These are phyloP conservation scores for Hirschfeldia incana DNA, from an alignment of 345 rosid species.

Conservation along the genomic window DNA sequence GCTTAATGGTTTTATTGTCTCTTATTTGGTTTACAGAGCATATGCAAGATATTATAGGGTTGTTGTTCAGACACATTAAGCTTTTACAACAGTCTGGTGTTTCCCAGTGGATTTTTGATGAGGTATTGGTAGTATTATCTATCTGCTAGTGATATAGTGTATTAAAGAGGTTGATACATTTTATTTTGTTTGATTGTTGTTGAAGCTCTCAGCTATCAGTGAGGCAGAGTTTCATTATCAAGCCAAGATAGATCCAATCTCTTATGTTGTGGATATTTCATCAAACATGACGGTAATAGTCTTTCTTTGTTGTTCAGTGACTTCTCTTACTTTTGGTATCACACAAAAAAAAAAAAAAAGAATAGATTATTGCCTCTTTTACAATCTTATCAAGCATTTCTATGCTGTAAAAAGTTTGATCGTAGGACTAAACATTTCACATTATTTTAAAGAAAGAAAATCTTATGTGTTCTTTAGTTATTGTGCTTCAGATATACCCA, in stretches of 20 bases:
- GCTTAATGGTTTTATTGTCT: not conserved
- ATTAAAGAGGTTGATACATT: constrained; percentile 32
- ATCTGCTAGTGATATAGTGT: constrained; percentile 6
- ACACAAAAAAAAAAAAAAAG: no score
- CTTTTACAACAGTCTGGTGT: constrained; percentile 74
- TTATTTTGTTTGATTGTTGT: constrained; percentile 27
- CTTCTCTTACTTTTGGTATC: not conserved
- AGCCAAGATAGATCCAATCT: constrained; percentile 65
- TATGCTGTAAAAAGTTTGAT: not conserved
- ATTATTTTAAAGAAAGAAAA: not conserved
- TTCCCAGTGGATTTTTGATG: constrained; percentile 88
- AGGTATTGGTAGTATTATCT: constrained; percentile 51
- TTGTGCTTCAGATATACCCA: constrained; percentile 60
- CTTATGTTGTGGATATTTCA: constrained; percentile 54
- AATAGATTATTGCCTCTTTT: not conserved
- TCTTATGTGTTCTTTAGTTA: not conserved
- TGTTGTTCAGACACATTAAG: constrained; percentile 69
- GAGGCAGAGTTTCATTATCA: constrained; percentile 84
- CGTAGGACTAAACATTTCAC: not conserved
- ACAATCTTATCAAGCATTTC: constrained; percentile 11
- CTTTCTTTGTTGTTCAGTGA: not conserved
- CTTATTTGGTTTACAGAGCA: constrained; percentile 54
- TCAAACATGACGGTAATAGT: constrained; percentile 62
- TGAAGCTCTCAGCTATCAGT: constrained; percentile 78
- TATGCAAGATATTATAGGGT: constrained; percentile 72